Base-by-base conservation (phyloP, 345 rosid species). In the Fremontodendron californicum region DNA sequence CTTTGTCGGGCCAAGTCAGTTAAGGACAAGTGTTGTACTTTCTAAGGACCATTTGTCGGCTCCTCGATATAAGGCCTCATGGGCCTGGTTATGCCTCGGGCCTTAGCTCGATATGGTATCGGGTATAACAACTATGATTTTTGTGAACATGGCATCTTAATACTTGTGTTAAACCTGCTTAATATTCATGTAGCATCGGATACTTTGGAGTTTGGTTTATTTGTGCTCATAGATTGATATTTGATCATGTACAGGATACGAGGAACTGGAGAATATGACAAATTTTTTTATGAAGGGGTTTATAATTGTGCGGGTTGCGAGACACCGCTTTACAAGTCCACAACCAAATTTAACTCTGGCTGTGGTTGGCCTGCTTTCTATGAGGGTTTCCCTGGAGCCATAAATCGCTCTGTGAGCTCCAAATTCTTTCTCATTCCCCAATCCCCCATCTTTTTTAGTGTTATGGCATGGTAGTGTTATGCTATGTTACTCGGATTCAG, bases 281-380 rank as follows among this genome's bases (percentile, higher is more conserved):
- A 87, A 78, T 81, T 82, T 60, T 89, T 31, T 37, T 83, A 57
- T 6, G 93, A 88, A 52, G 95, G 93, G 58, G 70, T 88, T 54
- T 91, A 89, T 75, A 82, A 70, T 35, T 91, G 95, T 62, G 84
- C 84, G 7, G 95, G 95, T 27, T 91, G 95, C 39, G 89, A 87
- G 48, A 82, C 89, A 7, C 88, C 90, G 1, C 89, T 91, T 5
- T 91, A 89, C 80, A 86, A 65, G 49, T 89, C 96, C 42, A 77
- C 82, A 23, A 87, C 93, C 52, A 91, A 89, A 80, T 91, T 89
- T 31, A 63, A 89, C 27, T 91, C 93, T 3, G 90, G 93, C 46
- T 91, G 93, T 69, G 96, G 93, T 23, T 91, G 92, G 96, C 93
- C 96, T 21, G 96, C 96, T 75, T 91, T 91, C 81, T 89, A 8